Evolutionary conservation across 129 eudicot species (phyloP).

Genomic region (Flaveria ramosissima): DNA sequence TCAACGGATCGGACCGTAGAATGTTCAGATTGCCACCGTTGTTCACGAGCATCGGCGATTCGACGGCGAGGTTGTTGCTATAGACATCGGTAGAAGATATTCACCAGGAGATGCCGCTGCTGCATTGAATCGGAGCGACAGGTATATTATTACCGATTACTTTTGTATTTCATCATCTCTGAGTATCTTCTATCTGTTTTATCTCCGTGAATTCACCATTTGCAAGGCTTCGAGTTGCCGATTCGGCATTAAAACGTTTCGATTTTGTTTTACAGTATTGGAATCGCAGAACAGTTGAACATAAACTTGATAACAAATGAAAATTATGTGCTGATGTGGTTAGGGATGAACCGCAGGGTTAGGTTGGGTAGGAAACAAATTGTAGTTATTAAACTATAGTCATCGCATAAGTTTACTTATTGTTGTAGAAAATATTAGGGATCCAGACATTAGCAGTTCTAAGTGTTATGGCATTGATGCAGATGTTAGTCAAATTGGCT

Average conservation of each 20-base stretch:
- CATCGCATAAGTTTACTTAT: neutral
- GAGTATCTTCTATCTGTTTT: neutral
- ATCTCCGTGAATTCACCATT: neutral
- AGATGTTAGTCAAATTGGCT: neutral
- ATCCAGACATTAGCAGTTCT: neutral
- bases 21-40: neutral
- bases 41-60: neutral
- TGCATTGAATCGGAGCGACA: neutral
- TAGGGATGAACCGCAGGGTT: neutral
- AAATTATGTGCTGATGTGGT: neutral
- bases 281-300: neutral
- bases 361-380: neutral
- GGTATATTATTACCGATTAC: neutral
- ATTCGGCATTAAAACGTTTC: neutral
- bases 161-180: neutral
- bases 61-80: neutral
- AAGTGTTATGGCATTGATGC: neutral
- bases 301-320: neutral
- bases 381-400: neutral
- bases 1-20: neutral
- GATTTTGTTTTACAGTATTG: neutral
- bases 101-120: neutral
- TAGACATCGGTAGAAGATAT: neutral
- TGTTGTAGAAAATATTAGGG: neutral
- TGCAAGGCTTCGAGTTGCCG: neutral